Base-by-base conservation (phyloP, 371 early-diverging fungal genomes). In the Zychaea mexicana region DNA sequence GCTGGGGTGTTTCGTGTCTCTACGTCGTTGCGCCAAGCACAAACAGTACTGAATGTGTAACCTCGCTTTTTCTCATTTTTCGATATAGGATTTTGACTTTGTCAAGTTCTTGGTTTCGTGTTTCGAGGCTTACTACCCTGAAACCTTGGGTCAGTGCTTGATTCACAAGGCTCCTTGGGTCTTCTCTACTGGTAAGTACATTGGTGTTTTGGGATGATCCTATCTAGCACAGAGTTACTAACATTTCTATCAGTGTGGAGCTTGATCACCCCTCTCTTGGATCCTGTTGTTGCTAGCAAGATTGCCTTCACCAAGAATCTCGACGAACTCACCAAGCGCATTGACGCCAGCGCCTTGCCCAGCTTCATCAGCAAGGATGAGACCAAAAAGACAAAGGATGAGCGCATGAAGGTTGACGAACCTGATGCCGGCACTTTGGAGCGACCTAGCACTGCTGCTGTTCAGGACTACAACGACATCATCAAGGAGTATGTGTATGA, bases 201-300 rank as follows among this genome's bases (percentile, higher is more conserved):
- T 49, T 22, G 0, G 3, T 49, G 4, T 49, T 22, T 19, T 12
- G 36, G 13, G 7, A 22, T 19, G 30, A n/a, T 24, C 8, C 19
- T 17, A 12, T n/a, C 19, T 12, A 15, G 22, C 6, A 3, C 24
- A 28, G 60, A n/a, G n/a, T 56, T 33, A 30, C 27, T 32, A 7
- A 19, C 27, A 39, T 56, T n/a, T 17, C 17, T 46, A 13, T 13
- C 61, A 74, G 86, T 92, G 17, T 95, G 90, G 90, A 88, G 82
- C 64, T 72, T 93, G 69, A 89, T 93, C 57, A 81, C 88, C n/a
- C 90, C 93, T 21, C 76, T 93, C 69, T 79, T 97, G 27, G 97
- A 97, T 80, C 97, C 97, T 28, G 94, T 94, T 10, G 95, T 97
- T 3, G 92, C 89, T 1, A 73, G 86, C 72, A 97, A 97, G 78